Conservation (phyloP, 768 basidiomycete species). For the Paxillus involutus region DNA sequence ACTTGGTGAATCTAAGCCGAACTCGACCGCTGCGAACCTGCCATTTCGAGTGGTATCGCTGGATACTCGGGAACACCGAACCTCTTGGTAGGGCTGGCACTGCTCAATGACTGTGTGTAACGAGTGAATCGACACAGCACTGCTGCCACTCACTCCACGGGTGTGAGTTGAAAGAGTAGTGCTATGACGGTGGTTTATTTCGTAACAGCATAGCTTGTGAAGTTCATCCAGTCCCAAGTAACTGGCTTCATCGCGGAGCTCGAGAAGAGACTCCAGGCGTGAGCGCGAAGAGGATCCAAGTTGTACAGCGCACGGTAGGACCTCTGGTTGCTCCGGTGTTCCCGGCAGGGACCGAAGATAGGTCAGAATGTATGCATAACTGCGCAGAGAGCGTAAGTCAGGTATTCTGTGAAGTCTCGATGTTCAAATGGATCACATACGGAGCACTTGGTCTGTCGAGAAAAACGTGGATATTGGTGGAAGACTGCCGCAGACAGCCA, state of each 20-base stretch:
- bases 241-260: constrained; percentile 76
- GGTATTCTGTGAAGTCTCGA: not conserved
- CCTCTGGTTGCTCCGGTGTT: constrained; percentile 45
- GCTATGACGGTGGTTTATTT: constrained; percentile 55
- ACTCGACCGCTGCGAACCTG: constrained; percentile 1
- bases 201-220: constrained; percentile 62
- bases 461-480: constrained; percentile 65
- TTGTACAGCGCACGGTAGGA: constrained; percentile 61
- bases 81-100: constrained; percentile 33
- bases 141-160: constrained; percentile 38
- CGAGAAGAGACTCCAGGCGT: constrained; percentile 65
- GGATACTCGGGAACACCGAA: constrained; percentile 4
- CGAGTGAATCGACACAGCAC: constrained; percentile 58
- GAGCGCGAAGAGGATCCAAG: constrained; percentile 42
- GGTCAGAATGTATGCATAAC: constrained; percentile 68
- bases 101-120: constrained; percentile 60
- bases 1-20: constrained; percentile 4
- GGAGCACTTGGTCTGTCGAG: constrained; percentile 78
- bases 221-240: constrained; percentile 72
- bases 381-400: constrained; percentile 25
- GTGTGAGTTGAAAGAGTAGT: constrained; percentile 35
- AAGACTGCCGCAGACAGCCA: constrained; percentile 47
- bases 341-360: constrained; percentile 64
- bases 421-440: constrained; percentile 44
- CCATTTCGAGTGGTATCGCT: not conserved